phyloP scores from a whole-genome alignment of 257 asterid genomes.

The Nicotiana knightiana region DNA sequence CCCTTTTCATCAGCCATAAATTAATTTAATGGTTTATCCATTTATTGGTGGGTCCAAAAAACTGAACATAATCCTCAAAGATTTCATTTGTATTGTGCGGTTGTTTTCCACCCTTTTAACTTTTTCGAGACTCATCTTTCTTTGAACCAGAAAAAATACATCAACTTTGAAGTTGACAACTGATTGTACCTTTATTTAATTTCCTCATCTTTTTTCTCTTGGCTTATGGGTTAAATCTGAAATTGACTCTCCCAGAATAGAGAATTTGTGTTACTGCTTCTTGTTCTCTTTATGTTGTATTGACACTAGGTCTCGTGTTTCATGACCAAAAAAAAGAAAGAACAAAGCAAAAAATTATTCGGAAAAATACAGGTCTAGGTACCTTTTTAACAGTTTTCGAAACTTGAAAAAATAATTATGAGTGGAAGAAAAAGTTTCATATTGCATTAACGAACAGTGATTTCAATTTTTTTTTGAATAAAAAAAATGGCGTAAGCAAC shows the following conservation, averaged over 20 bases:
- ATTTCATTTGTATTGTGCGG: neutral
- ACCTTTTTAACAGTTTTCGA: neutral
- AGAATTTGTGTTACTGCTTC: neutral
- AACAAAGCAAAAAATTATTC: no score
- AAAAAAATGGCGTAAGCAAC: no score
- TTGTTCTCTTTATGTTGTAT: neutral
- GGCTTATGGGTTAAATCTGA: no score
- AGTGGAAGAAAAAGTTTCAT: no score
- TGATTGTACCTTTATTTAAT: neutral
- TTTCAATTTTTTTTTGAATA: no score
- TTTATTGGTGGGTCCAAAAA: neutral
- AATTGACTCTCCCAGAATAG: neutral
- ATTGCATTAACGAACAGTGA: no score
- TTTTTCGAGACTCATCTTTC: neutral
- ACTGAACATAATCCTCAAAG: slow-evolving; percentile 4
- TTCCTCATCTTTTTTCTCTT: neutral
- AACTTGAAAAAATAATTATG: no score
- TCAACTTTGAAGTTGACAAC: neutral
- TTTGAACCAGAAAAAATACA: neutral
- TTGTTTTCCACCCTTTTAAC: neutral
- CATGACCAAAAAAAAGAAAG: neutral
- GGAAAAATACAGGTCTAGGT: neutral
- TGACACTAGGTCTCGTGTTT: neutral
- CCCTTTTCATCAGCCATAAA: neutral
- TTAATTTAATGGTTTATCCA: neutral